phyloP scores from a whole-genome alignment of 2,329 filamentous ascomycete genomes.

The Sarocladiaceae sp. region DNA sequence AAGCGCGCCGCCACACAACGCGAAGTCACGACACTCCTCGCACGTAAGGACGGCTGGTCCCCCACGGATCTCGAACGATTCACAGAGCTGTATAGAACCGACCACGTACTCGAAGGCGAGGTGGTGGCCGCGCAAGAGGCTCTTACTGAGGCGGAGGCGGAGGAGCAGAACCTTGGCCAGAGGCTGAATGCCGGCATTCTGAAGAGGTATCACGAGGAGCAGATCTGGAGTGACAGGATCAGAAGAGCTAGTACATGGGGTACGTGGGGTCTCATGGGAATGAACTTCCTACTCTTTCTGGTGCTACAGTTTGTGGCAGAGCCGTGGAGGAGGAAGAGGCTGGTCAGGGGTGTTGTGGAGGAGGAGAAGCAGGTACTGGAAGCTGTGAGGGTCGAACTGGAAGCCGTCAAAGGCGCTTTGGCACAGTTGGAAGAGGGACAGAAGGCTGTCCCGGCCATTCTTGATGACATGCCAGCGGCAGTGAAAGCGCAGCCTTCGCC shows the following conservation, averaged over 20 bases:
- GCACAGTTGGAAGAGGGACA: conserved; percentile 15
- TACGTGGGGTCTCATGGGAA: conserved; percentile 95
- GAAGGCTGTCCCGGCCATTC: too few species aligned
- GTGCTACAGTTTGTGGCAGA: conserved; percentile 84
- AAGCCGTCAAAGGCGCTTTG: conserved; percentile 23
- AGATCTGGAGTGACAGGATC: conserved; percentile 98
- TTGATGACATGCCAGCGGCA: conserved; percentile 10
- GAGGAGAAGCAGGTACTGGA: conserved; percentile 59
- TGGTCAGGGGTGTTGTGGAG: conserved; percentile 78
- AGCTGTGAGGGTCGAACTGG: conserved; percentile 38
- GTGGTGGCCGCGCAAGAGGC: conserved; percentile 66
- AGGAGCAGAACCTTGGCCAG: conserved; percentile 70
- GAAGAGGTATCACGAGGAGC: conserved; percentile 93
- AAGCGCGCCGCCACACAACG: conserved; percentile 84
- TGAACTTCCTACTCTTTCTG: conserved; percentile 86
- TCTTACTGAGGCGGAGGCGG: conserved; percentile 68
- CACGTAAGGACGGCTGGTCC: conserved; percentile 89
- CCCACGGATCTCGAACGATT: conserved; percentile 86
- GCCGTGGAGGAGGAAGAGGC: conserved; percentile 76
- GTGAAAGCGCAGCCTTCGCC: background rate
- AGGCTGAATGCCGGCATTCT: conserved; percentile 77
- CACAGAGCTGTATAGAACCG: conserved; percentile 82
- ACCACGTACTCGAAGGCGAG: conserved; percentile 86
- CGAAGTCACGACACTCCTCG: conserved; percentile 89
- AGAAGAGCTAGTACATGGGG: conserved; percentile 95